A percentile compares a stretch with the other conserved stretches of the same genome.
These are phyloP conservation scores for Hypoxylon fuscum DNA, from an alignment of 495 filamentous ascomycete species.

Conservation along the genomic window DNA sequence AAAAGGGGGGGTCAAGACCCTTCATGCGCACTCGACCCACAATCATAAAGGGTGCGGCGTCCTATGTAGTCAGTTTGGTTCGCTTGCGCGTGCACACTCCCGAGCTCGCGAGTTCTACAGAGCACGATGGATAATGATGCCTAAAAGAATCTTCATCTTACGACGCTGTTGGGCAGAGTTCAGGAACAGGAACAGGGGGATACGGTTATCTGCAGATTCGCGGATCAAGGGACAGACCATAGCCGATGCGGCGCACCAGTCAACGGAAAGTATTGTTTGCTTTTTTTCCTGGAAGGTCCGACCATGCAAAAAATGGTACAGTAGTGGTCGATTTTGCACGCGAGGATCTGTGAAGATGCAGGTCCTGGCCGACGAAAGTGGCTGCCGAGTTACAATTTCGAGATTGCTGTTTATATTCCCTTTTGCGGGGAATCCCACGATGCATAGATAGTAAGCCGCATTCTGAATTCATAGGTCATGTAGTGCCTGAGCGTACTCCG, in stretches of 20 bases:
- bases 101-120: slow-evolving; percentile 28
- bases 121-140: slow-evolving; percentile 31
- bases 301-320: slow-evolving; percentile 43
- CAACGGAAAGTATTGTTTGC: slow-evolving; percentile 41
- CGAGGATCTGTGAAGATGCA: slow-evolving; percentile 32
- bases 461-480: slow-evolving; percentile 29
- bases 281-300: slow-evolving; percentile 35
- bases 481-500: slow-evolving; percentile 40
- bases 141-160: slow-evolving; percentile 34
- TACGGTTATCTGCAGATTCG: slow-evolving; percentile 45
- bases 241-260: slow-evolving; percentile 47
- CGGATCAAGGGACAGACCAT: slow-evolving; percentile 45
- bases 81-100: slow-evolving; percentile 23
- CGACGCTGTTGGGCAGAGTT: slow-evolving; percentile 39
- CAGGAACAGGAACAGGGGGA: slow-evolving; percentile 39
- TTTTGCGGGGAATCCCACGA: slow-evolving; percentile 39
- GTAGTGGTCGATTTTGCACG: slow-evolving; percentile 36
- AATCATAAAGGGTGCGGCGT: slow-evolving; percentile 18
- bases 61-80: slow-evolving; percentile 12
- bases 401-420: slow-evolving; percentile 29
- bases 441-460: slow-evolving; percentile 34
- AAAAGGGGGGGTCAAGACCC: slow-evolving; percentile 32
- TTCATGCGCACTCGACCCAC: slow-evolving; percentile 26
- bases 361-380: slow-evolving; percentile 28
- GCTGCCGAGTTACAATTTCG: slow-evolving; percentile 29